These are phyloP conservation scores for Lepidopterella palustris DNA, from an alignment of 495 filamentous ascomycete genomes.

Conservation along the genomic window DNA sequence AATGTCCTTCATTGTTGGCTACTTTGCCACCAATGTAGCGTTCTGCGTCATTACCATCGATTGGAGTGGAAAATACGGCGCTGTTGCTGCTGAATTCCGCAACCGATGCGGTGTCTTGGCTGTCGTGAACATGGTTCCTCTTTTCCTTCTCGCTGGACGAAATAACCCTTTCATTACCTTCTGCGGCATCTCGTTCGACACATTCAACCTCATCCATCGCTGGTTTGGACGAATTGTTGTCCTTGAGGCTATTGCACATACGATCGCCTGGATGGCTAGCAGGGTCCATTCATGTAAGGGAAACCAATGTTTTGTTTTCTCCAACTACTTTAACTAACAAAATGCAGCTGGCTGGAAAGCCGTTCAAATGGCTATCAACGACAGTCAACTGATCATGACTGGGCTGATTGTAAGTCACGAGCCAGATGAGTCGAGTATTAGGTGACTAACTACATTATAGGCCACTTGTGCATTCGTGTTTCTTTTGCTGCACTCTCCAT, in stretches of 20 bases:
- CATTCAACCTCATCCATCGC: conserved; percentile 88
- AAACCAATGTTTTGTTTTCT: conserved; percentile 1
- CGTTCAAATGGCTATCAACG: conserved; percentile 30
- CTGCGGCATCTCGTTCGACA: conserved; percentile 87
- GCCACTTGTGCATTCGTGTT: conserved; percentile 50
- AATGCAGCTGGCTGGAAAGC: conserved; percentile 53
- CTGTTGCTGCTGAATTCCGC: conserved; percentile 55
- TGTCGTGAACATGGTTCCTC: conserved; percentile 71
- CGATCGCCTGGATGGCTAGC: conserved; percentile 59
- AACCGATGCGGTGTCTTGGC: conserved; percentile 72
- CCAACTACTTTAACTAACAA: conserved; percentile 18
- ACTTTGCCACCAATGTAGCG: conserved; percentile 56
- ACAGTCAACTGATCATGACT: conserved; percentile 29
- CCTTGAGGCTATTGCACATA: conserved; percentile 69
- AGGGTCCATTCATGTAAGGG: conserved; percentile 52
- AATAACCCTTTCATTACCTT: conserved; percentile 66
- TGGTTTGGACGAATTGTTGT: conserved; percentile 90
- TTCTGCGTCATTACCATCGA: conserved; percentile 57
- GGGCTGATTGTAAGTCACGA: conserved; percentile 30
- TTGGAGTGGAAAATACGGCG: conserved; percentile 42
- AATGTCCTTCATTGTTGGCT: conserved; percentile 58
- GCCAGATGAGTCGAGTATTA: not conserved
- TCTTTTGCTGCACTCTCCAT: conserved; percentile 55
- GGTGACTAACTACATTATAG: conserved; percentile 4
- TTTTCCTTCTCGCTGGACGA: conserved; percentile 59